These are phyloP conservation scores for Alternaria sp. DNA, from an alignment of 2,329 filamentous ascomycete species.

Conservation along the genomic window DNA sequence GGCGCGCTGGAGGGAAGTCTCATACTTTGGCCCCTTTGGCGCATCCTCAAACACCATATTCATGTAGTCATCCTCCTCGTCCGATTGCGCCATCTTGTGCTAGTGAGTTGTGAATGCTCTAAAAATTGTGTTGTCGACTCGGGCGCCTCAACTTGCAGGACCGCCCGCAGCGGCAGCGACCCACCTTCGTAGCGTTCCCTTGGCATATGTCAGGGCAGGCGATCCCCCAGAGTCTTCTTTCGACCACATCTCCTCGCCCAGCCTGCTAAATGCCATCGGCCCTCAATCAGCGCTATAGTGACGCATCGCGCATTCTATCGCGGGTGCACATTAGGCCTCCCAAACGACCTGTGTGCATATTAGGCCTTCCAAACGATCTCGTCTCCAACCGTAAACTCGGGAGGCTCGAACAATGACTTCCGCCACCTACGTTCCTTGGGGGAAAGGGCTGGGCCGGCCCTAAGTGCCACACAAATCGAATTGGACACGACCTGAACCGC, in stretches of 20 bases:
- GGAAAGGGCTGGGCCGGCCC: neutral
- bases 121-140: slow-evolving; percentile 1
- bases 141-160: slow-evolving; percentile 13
- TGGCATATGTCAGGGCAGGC: slow-evolving; percentile 16
- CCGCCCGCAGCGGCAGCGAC: slow-evolving; percentile 6
- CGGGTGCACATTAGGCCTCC: neutral
- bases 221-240: slow-evolving; percentile 19
- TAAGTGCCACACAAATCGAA: neutral
- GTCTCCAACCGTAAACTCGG: neutral
- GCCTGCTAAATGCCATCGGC: neutral
- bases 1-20: slow-evolving; percentile 68
- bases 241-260: slow-evolving; percentile 3
- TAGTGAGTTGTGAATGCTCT: neutral
- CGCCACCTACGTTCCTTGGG: neutral
- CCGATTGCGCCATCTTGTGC: slow-evolving; percentile 48
- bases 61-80: slow-evolving; percentile 96
- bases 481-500: neutral
- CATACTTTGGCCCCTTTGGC: slow-evolving; percentile 57
- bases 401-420: neutral
- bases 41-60: slow-evolving; percentile 84
- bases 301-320: neutral
- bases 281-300: neutral
- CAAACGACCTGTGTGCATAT: neutral
- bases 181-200: slow-evolving; percentile 21
- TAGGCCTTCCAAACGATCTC: neutral